Evolutionary conservation across 352 stramenopile species (phyloP).

Genomic region (Globisporangium nunn): DNA sequence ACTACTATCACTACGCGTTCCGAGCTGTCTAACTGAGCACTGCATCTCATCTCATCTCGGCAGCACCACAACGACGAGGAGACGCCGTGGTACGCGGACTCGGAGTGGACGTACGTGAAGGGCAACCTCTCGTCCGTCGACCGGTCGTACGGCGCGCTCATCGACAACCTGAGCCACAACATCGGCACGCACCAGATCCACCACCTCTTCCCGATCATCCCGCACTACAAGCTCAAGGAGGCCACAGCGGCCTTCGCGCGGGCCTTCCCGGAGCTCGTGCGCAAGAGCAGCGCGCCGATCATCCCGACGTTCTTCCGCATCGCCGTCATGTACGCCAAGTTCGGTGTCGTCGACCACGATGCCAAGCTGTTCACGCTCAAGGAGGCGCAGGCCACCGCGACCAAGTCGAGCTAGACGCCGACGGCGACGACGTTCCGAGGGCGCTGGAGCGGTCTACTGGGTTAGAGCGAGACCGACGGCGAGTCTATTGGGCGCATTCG

Average conservation of each 20-base stretch:
- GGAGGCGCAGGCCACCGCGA: constrained; percentile 30
- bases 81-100: constrained; percentile 77
- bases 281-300: constrained; percentile 62
- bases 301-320: constrained; percentile 55
- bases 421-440: too few relatives aligned
- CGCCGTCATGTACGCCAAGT: constrained; percentile 55
- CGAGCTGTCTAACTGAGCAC: too few relatives aligned
- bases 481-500: too few relatives aligned
- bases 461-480: neutral
- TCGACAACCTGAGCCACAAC: constrained; percentile 84
- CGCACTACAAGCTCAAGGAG: constrained; percentile 74
- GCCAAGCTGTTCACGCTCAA: constrained; percentile 71
- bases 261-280: constrained; percentile 71
- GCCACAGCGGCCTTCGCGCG: constrained; percentile 55
- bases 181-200: constrained; percentile 84
- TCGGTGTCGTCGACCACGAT: constrained; percentile 56
- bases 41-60: too few relatives aligned
- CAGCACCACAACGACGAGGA: constrained; percentile 81
- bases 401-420: constrained; percentile 11
- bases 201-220: constrained; percentile 85
- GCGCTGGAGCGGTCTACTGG: too few relatives aligned
- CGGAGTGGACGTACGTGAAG: constrained; percentile 81
- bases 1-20: too few relatives aligned
- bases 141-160: constrained; percentile 66
- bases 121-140: constrained; percentile 78